Percentiles rank a stretch among this genome's conserved stretches.
Evolutionary conservation across 208 protist genomes (phyloP).

Genomic region (Acanthamoeba castellanii): DNA sequence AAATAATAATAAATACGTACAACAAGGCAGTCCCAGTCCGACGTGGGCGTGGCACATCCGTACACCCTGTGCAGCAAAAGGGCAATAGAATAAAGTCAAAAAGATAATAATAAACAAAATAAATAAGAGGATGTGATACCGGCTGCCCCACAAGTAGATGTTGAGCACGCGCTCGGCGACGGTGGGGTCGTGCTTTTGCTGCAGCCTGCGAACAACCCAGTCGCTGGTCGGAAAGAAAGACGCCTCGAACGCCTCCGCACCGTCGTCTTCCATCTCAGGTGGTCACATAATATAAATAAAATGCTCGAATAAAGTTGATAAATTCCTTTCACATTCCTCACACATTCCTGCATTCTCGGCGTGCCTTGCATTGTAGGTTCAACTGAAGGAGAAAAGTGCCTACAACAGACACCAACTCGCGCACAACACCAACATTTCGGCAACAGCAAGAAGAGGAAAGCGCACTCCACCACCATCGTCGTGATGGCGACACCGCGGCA

Average conservation of each 20-base stretch:
- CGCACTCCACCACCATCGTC: too few relatives aligned
- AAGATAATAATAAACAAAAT: neutral
- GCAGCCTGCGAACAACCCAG: neutral
- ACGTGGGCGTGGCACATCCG: constrained; percentile 45
- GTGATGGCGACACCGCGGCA: neutral
- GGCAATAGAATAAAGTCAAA: neutral
- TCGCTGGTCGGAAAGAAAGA: neutral
- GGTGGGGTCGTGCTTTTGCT: neutral
- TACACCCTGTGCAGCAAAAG: constrained; percentile 37
- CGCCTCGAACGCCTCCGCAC: too few relatives aligned
- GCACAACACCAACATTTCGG: too few relatives aligned
- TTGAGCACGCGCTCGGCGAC: constrained; percentile 43
- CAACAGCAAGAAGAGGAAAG: too few relatives aligned
- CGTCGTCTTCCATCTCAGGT: too few relatives aligned
- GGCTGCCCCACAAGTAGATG: constrained; percentile 68
- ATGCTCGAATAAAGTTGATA: too few relatives aligned
- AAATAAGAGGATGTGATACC: neutral
- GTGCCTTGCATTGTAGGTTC: too few relatives aligned
- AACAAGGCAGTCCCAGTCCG: constrained; percentile 24
- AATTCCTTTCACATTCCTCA: too few relatives aligned
- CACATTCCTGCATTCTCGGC: too few relatives aligned
- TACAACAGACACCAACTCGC: too few relatives aligned
- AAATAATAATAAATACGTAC: neutral
- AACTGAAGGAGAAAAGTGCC: too few relatives aligned
- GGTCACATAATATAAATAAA: too few relatives aligned